Evolutionary conservation across 768 basidiomycete genomes (phyloP).

Genomic region (Russula virescens): DNA sequence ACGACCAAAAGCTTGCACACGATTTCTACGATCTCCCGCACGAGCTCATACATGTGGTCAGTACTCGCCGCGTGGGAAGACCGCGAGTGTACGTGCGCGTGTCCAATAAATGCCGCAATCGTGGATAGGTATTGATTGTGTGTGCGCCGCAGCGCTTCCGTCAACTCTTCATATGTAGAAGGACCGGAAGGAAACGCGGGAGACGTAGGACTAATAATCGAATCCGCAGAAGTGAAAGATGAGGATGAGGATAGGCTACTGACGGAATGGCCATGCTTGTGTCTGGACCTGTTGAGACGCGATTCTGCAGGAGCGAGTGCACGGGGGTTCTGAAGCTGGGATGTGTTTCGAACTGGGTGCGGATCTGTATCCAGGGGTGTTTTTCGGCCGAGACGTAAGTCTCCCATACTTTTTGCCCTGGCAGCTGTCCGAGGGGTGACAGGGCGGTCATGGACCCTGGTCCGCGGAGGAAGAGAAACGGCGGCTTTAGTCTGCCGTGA

Average conservation of each 20-base stretch:
- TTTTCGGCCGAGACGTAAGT: slow-evolving; percentile 38
- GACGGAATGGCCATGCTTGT: slow-evolving; percentile 40
- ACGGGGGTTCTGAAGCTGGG: slow-evolving; percentile 1
- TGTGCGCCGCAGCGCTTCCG: slow-evolving; percentile 72
- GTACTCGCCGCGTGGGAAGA: slow-evolving; percentile 89
- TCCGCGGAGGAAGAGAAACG: slow-evolving; percentile 15
- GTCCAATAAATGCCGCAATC: slow-evolving; percentile 96
- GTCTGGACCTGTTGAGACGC: slow-evolving; percentile 20
- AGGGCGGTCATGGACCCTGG: slow-evolving; percentile 10
- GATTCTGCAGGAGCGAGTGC: slow-evolving; percentile 17
- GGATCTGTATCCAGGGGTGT: slow-evolving; percentile 35
- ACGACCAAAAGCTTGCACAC: slow-evolving; percentile 88
- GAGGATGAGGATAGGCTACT: slow-evolving; percentile 73
- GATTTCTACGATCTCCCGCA: slow-evolving; percentile 90
- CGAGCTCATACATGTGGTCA: slow-evolving; percentile 89
- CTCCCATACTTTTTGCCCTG: slow-evolving; percentile 50
- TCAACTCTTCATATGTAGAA: slow-evolving; percentile 58
- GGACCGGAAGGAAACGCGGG: slow-evolving; percentile 67
- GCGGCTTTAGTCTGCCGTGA: slow-evolving; percentile 23
- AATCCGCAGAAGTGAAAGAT: slow-evolving; percentile 59
- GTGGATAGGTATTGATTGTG: slow-evolving; percentile 91
- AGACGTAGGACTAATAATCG: slow-evolving; percentile 40
- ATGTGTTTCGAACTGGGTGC: slow-evolving; percentile 29
- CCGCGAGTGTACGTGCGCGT: slow-evolving; percentile 89
- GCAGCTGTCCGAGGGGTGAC: slow-evolving; percentile 31